Evolutionary conservation across 2,329 filamentous ascomycete genomes (phyloP), one percentile per base, ranked within the genome.

Genomic region (Sordariomycetes sp.): DNA sequence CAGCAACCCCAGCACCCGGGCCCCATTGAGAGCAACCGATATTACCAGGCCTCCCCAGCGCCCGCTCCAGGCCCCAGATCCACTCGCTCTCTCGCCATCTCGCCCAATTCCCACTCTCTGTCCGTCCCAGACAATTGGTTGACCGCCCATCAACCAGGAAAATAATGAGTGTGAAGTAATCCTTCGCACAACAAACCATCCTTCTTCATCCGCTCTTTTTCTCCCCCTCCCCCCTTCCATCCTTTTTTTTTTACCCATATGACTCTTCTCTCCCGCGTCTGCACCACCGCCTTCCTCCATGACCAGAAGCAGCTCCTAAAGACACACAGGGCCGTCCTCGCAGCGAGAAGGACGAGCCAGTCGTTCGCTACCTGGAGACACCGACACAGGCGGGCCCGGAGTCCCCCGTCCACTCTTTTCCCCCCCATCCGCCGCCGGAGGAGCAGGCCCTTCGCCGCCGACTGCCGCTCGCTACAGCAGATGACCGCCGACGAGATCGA

Each of bases 261-360:
- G 57, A 53, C 57, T 43, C 43, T 54, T 46, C 24, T 58, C 24
- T 34, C 57, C 52, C 51, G 57, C 51, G 57, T 37, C 65, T 75
- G 70, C 66, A 74, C 74, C 64, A 71, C 69, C 69, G 65, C 72
- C 68, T 70, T 78, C 66, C 69, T 76, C 62, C 66, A 77, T 71
- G 73, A 78, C 63, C 69, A 73, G 60, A 69, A 61, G 57, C 67
- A 70, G 63, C 72, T 72, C 62, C 66, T 76, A 63, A 71, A 70
- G 60, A 71, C 72, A 63, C 63, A 71, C 65, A 74, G 71, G 71
- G 72, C 73, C 61, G 67, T 74, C 65, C 70, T 71, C 66, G 69
- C 74, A 68, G 74, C 71, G 70, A 72, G 73, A 68, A 69, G 71
- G 65, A 70, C 66, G 52, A 63, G 62, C 61, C 63, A 62, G 60